A percentile compares a stretch with the other conserved stretches of the same genome.
Conservation (phyloP, 495 filamentous ascomycete genomes). For the Lepraria neglecta region DNA sequence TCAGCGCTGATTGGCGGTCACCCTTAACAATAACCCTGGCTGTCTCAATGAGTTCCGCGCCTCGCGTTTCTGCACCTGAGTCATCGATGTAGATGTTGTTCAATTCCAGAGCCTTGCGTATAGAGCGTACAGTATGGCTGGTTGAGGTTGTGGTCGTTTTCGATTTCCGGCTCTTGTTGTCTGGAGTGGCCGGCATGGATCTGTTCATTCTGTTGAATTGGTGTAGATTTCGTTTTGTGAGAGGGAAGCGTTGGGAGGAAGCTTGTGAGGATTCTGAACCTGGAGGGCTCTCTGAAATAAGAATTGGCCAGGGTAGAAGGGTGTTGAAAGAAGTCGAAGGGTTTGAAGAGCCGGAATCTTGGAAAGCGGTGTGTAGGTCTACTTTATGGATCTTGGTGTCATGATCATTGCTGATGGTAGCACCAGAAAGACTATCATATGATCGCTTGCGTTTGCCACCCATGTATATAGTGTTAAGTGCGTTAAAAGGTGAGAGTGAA, state of each 20-base stretch:
- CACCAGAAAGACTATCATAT: neutral
- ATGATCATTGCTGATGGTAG: neutral
- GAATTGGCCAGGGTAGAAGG: neutral
- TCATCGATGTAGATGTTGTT: neutral
- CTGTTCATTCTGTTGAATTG: neutral
- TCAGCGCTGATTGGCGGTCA: neutral
- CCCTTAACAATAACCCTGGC: neutral
- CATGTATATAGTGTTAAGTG: neutral
- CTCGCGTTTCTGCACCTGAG: neutral
- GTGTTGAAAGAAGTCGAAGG: neutral
- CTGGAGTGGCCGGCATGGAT: neutral
- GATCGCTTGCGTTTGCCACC: neutral
- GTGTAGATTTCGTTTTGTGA: neutral
- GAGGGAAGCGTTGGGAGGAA: neutral
- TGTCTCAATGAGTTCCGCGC: neutral
- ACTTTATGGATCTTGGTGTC: neutral
- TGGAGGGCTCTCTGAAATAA: neutral
- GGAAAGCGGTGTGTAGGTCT: neutral
- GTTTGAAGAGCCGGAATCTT: neutral
- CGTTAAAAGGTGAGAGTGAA: neutral
- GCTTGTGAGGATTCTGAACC: neutral
- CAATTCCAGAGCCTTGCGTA: neutral
- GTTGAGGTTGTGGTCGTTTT: neutral
- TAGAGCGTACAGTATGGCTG: neutral
- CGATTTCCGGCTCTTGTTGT: neutral